Evolutionary conservation across 1,284 basidiomycete genomes (phyloP).

Genomic region (Puccinia coronata): DNA sequence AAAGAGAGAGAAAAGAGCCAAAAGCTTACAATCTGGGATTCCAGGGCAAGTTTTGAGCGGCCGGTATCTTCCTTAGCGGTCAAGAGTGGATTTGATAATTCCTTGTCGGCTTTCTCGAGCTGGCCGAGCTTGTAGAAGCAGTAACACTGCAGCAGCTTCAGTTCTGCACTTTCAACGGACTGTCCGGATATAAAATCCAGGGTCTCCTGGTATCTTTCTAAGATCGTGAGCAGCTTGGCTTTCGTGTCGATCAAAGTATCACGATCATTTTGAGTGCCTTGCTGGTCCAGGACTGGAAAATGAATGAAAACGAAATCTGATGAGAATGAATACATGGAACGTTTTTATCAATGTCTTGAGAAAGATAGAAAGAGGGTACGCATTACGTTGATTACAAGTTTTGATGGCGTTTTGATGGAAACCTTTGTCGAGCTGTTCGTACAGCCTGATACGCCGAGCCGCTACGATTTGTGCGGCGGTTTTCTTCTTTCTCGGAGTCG

Average conservation of each 20-base stretch:
- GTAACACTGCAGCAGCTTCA: slow-evolving; percentile 33
- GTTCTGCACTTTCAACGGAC: not conserved
- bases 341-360: not conserved
- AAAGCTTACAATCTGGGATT: slow-evolving; percentile 37
- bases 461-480: not conserved
- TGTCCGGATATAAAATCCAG: slow-evolving; percentile 5
- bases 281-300: slow-evolving; percentile 13
- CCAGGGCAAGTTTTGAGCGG: slow-evolving; percentile 23
- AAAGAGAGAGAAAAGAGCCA: no score
- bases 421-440: slow-evolving; percentile 31
- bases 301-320: no score
- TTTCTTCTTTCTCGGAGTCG: not conserved
- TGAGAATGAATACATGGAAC: not conserved
- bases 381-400: slow-evolving; percentile 41
- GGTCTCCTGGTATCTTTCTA: slow-evolving; percentile 39
- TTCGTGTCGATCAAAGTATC: slow-evolving; percentile 24
- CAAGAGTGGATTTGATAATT: not conserved
- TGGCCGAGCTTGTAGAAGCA: slow-evolving; percentile 39
- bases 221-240: slow-evolving; percentile 33
- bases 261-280: not conserved
- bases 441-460: slow-evolving; percentile 11
- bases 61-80: not conserved
- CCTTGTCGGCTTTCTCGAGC: not conserved
- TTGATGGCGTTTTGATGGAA: slow-evolving; percentile 41
- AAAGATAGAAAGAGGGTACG: not conserved